Evolutionary conservation across 2,329 filamentous ascomycete genomes (phyloP).

Genomic region (Aaosphaeria pasadenensis): DNA sequence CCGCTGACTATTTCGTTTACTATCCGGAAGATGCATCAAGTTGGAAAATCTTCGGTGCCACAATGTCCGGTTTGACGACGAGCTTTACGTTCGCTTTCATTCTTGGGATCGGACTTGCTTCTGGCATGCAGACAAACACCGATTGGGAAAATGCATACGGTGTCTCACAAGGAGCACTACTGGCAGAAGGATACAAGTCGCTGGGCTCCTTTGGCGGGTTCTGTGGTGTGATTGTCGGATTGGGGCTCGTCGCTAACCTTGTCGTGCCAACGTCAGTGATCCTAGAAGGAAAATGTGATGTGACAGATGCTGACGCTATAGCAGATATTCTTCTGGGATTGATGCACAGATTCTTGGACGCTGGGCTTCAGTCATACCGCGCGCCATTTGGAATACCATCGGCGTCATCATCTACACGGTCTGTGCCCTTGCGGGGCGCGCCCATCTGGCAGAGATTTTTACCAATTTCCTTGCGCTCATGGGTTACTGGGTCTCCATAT

Average conservation of each 20-base stretch:
- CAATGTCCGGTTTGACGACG: conserved; percentile 53
- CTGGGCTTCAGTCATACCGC: conserved; percentile 57
- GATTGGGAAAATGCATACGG: conserved; percentile 56
- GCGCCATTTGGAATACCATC: conserved; percentile 63
- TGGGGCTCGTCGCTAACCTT: conserved; percentile 65
- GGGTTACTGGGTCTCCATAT: conserved; percentile 68
- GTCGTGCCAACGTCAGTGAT: conserved; percentile 52
- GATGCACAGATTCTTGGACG: conserved; percentile 65
- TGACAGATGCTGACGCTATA: neutral
- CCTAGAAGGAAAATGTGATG: neutral
- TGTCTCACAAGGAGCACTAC: conserved; percentile 60
- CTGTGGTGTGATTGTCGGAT: conserved; percentile 61
- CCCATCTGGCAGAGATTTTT: conserved; percentile 61
- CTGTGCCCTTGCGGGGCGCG: conserved; percentile 61
- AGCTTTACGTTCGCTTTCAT: conserved; percentile 61
- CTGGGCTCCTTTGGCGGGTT: conserved; percentile 64
- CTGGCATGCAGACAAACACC: conserved; percentile 50
- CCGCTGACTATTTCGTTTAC: conserved; percentile 68
- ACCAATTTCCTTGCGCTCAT: conserved; percentile 68
- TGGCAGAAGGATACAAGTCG: conserved; percentile 59
- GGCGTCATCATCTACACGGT: conserved; percentile 62
- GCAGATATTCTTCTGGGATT: conserved; percentile 63
- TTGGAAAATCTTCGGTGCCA: conserved; percentile 55
- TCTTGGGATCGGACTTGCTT: conserved; percentile 59
- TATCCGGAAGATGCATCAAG: conserved; percentile 54